Conservation (phyloP, 1,284 basidiomycete genomes). For the Ganoderma multipileum region DNA sequence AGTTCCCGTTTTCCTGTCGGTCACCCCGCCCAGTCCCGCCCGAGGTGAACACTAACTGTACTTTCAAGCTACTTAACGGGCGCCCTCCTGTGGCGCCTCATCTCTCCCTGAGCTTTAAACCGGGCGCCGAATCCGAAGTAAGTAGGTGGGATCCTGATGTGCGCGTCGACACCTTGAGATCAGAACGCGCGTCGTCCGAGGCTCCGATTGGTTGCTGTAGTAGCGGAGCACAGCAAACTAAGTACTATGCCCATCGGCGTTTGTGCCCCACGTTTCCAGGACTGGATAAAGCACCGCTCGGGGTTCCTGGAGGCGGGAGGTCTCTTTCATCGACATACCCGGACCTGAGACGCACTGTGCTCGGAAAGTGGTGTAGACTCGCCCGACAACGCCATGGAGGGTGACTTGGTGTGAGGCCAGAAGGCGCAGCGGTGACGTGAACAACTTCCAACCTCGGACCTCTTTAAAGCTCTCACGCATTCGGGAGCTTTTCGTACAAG, state of each 20-base stretch:
- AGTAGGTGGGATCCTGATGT: background rate
- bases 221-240: background rate
- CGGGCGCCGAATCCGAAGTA: background rate
- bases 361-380: background rate
- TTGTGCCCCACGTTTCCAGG: background rate
- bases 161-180: background rate
- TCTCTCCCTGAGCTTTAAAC: background rate
- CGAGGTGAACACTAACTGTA: background rate
- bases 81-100: background rate
- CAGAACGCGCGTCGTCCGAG: conserved; percentile 2
- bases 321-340: too few species aligned
- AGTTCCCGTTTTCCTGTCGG: background rate
- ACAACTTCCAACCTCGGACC: background rate
- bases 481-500: background rate
- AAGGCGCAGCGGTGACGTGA: background rate
- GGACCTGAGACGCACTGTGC: background rate
- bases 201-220: background rate
- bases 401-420: background rate
- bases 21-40: background rate
- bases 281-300: background rate
- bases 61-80: background rate
- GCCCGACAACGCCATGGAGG: background rate
- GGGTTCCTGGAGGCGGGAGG: background rate
- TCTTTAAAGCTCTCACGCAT: background rate
- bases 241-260: background rate